Conservation (phyloP, 805 yeast species). For the Candida morakotiae region DNA sequence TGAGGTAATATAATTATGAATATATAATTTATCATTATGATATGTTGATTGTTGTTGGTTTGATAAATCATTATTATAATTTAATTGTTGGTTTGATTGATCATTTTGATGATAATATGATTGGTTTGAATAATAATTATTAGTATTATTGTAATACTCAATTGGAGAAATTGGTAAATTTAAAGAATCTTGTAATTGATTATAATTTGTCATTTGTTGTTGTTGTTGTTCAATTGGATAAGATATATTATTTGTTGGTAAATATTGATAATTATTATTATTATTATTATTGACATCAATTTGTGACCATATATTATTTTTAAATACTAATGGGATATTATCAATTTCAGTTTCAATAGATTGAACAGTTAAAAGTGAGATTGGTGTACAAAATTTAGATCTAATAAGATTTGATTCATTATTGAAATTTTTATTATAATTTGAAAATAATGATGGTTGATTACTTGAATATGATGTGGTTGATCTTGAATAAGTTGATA, state of each 20-base stretch:
- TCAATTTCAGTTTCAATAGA: slow-evolving; percentile 12
- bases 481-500: slow-evolving; percentile 2
- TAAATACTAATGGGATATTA: slow-evolving; percentile 8
- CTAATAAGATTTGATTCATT: slow-evolving; percentile 14
- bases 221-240: neutral
- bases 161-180: neutral
- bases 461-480: slow-evolving; percentile 3
- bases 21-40: no score
- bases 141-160: neutral
- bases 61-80: no score
- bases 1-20: no score
- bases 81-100: no score
- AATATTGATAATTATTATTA: neutral
- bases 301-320: slow-evolving; percentile 18
- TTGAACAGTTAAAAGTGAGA: slow-evolving; percentile 15
- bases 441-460: neutral
- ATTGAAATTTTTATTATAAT: neutral
- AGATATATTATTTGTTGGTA: neutral
- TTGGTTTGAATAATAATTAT: neutral
- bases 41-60: no score
- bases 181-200: neutral
- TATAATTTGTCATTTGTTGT: neutral
- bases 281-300: neutral
- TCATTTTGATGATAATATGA: neutral
- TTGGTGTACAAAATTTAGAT: slow-evolving; percentile 15